phyloP scores from a whole-genome alignment of 768 basidiomycete species.

The Tricholoma sp. region DNA sequence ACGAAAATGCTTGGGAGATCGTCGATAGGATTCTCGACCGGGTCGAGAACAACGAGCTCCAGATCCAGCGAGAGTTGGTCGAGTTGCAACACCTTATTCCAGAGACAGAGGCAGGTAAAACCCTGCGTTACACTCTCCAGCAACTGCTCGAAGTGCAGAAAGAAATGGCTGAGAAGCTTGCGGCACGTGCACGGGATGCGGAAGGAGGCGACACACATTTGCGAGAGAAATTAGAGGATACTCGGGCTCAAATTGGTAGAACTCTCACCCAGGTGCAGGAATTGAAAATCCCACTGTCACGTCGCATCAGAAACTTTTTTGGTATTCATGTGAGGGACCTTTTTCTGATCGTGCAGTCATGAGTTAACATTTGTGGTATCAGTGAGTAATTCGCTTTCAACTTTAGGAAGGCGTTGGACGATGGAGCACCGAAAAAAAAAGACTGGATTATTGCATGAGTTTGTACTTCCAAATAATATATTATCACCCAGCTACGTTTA shows the following conservation, averaged over 20 bases:
- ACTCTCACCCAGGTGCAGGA: neutral
- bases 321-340: too few species aligned
- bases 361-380: too few species aligned
- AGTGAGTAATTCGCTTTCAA: too few species aligned
- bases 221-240: neutral
- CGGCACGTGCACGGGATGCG: neutral
- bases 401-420: too few species aligned
- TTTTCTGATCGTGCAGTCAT: too few species aligned
- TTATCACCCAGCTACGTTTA: too few species aligned
- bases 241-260: neutral
- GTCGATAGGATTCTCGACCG: constrained; percentile 22
- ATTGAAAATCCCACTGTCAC: neutral
- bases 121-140: neutral
- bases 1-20: constrained; percentile 23
- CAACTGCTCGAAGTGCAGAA: constrained; percentile 3
- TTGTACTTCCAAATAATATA: too few species aligned
- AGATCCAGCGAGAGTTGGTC: constrained; percentile 15
- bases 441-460: too few species aligned
- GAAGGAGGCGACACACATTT: too few species aligned
- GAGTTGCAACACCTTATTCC: constrained; percentile 1
- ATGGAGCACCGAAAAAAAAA: too few species aligned
- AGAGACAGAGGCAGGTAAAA: constrained; percentile 4
- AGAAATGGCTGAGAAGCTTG: neutral
- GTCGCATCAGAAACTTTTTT: neutral
- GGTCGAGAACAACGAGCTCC: constrained; percentile 1